A percentile compares a stretch with the other conserved stretches of the same genome.
phyloP scores from a whole-genome alignment of 805 yeast species.

The Kuraishia borneana region DNA sequence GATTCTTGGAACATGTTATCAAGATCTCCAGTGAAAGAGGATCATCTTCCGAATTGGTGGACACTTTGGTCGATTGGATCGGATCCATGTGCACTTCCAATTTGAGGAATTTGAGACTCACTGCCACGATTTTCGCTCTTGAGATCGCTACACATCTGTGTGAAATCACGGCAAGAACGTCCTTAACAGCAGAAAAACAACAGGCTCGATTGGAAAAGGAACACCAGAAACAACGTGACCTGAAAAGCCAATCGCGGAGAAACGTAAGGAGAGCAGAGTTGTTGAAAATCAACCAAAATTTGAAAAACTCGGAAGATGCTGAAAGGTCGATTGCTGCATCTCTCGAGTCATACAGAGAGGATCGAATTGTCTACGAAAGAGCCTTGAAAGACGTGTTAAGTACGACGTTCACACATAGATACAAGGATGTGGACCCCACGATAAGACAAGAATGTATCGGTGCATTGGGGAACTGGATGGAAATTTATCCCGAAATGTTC shows the following conservation, averaged over 20 bases:
- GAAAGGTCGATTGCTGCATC: constrained; percentile 33
- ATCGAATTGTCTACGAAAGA: constrained; percentile 41
- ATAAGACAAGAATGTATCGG: constrained; percentile 63
- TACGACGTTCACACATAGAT: constrained; percentile 62
- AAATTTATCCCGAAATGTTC: constrained; percentile 57
- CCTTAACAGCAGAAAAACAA: constrained; percentile 26
- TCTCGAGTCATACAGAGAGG: constrained; percentile 28
- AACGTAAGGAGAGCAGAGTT: background rate
- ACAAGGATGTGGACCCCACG: constrained; percentile 64
- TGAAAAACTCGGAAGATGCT: constrained; percentile 25
- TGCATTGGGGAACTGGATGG: constrained; percentile 62
- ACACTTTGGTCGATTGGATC: constrained; percentile 62
- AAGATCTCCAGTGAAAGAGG: constrained; percentile 51
- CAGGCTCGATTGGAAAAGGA: constrained; percentile 30
- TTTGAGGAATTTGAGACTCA: constrained; percentile 59
- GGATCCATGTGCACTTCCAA: constrained; percentile 59
- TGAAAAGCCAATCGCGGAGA: background rate
- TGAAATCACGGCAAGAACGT: constrained; percentile 26
- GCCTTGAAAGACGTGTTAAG: constrained; percentile 56
- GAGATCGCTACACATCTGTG: constrained; percentile 53
- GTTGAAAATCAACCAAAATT: constrained; percentile 15
- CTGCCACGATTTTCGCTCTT: constrained; percentile 49
- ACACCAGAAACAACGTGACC: constrained; percentile 17
- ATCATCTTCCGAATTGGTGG: constrained; percentile 31
- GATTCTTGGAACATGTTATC: constrained; percentile 44